Conservation (phyloP, 176 grass and related monocot species). For the Miscanthus lutarioriparius region DNA sequence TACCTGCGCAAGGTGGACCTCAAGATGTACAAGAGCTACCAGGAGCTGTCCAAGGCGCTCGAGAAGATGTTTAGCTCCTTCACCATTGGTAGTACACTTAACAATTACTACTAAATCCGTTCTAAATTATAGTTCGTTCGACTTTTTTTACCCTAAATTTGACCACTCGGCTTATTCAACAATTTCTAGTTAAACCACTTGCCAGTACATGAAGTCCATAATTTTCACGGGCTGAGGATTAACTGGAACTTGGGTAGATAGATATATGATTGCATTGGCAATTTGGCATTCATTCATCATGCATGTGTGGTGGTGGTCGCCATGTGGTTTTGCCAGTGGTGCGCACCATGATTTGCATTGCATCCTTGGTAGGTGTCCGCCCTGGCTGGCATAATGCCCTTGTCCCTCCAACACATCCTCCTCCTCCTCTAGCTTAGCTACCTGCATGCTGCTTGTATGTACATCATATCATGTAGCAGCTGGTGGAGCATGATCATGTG, state of each 20-base stretch:
- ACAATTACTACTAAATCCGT: no score
- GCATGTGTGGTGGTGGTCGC: constrained; percentile 52
- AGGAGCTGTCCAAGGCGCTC: constrained; percentile 83
- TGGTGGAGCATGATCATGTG: constrained; percentile 30
- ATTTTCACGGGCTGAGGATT: constrained; percentile 6
- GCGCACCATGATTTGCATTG: constrained; percentile 50
- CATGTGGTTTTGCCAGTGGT: constrained; percentile 50
- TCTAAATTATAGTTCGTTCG: no score
- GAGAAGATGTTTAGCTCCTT: constrained; percentile 96
- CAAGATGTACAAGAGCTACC: constrained; percentile 86
- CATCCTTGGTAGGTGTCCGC: constrained; percentile 49
- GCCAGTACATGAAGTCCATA: background rate
- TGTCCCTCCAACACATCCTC: constrained; percentile 25
- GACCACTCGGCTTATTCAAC: no score
- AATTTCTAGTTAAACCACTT: no score
- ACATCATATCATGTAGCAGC: background rate
- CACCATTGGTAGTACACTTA: constrained; percentile 51
- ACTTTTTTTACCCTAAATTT: no score
- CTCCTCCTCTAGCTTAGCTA: background rate
- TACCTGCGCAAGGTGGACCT: constrained; percentile 98
- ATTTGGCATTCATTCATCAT: background rate
- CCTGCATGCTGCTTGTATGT: background rate
- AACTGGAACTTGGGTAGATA: background rate
- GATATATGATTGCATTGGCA: constrained; percentile 33
- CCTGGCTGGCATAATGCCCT: constrained; percentile 40